These are phyloP conservation scores for Starmerella sirachaensis DNA, from an alignment of 805 yeast species.

Conservation along the genomic window DNA sequence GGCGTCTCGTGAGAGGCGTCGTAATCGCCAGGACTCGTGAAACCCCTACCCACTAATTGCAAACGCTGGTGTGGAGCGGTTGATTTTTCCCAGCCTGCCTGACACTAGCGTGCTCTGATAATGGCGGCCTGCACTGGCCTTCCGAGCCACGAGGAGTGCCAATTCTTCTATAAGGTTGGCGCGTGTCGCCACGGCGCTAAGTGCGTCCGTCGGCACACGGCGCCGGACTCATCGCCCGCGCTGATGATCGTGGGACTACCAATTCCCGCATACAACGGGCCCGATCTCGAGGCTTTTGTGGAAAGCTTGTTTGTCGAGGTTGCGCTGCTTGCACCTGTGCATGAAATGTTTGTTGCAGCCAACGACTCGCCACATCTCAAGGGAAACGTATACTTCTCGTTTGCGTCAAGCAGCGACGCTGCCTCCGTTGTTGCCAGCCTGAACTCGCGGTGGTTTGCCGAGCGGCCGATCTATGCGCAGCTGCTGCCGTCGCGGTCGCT, in stretches of 20 bases:
- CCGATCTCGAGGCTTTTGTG: slow-evolving; percentile 46
- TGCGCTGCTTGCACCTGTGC: slow-evolving; percentile 40
- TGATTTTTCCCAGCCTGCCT: too few relatives aligned
- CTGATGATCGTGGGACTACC: slow-evolving; percentile 13
- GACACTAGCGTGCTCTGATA: too few relatives aligned
- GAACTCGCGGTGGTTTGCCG: slow-evolving; percentile 72
- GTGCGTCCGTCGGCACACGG: slow-evolving; percentile 48
- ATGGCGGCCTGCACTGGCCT: too few relatives aligned
- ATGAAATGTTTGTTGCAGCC: slow-evolving; percentile 62
- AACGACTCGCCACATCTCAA: slow-evolving; percentile 70
- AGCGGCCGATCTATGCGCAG: slow-evolving; percentile 68
- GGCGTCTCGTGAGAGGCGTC: too few relatives aligned
- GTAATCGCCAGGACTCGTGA: too few relatives aligned
- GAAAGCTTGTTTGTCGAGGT: slow-evolving; percentile 61
- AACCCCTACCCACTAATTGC: too few relatives aligned
- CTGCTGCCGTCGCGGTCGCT: slow-evolving; percentile 61
- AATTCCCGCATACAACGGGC: slow-evolving; percentile 21
- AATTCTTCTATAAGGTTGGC: slow-evolving; percentile 69
- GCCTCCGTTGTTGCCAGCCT: slow-evolving; percentile 45
- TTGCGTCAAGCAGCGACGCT: slow-evolving; percentile 45
- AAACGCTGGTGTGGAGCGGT: too few relatives aligned
- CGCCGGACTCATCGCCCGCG: slow-evolving; percentile 10
- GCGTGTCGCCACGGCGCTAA: slow-evolving; percentile 89
- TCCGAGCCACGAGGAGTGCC: slow-evolving; percentile 12
- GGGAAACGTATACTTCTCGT: slow-evolving; percentile 75